Percentiles rank a stretch among this genome's conserved stretches.
Evolutionary conservation across 2,329 filamentous ascomycete species (phyloP).

Genomic region (Leptographium flavum): DNA sequence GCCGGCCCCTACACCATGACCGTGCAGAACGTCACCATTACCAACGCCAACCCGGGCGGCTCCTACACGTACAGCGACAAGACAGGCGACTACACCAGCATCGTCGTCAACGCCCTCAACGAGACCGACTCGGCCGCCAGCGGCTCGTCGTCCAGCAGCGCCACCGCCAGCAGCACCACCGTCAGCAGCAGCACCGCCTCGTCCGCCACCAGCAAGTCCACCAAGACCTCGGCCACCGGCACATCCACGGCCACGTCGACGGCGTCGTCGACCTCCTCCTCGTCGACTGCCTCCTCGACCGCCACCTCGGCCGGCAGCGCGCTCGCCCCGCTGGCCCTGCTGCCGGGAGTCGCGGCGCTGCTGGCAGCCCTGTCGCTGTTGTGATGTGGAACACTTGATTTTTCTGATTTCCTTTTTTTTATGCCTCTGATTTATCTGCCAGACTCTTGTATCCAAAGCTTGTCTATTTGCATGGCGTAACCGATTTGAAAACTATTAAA

Average conservation of each 20-base stretch:
- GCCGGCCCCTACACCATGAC: conserved; percentile 7
- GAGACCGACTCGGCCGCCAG: not conserved
- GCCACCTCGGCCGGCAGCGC: not conserved
- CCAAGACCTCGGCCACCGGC: not conserved
- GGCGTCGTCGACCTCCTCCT: not conserved
- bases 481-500: too few species aligned
- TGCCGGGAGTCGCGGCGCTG: not conserved
- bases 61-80: conserved; percentile 7
- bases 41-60: conserved; percentile 5
- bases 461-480: too few species aligned
- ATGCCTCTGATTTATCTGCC: not conserved
- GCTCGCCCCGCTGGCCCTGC: not conserved
- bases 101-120: not conserved
- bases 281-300: not conserved
- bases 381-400: not conserved
- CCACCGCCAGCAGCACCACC: not conserved
- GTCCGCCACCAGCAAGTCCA: not conserved
- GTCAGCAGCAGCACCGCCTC: not conserved
- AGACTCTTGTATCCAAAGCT: not conserved
- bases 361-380: not conserved
- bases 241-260: not conserved
- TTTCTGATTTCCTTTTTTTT: not conserved
- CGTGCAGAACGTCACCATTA: conserved; percentile 6
- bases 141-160: not conserved
- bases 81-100: conserved; percentile 6